Conservation (phyloP, 2,329 filamentous ascomycete species). For the Biscogniauxia mediterranea region DNA sequence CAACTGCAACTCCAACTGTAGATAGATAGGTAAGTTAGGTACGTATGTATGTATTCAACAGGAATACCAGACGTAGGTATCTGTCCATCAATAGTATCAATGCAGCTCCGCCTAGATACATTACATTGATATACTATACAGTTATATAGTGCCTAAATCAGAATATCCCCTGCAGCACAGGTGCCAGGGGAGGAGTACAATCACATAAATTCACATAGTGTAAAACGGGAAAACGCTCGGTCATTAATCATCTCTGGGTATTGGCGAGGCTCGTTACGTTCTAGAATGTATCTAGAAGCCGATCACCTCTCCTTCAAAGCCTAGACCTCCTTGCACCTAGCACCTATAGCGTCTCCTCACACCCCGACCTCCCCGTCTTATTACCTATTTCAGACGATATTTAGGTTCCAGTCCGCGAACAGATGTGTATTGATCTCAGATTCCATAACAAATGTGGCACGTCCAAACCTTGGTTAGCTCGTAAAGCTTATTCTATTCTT, state of each 20-base stretch:
- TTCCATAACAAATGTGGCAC: not conserved
- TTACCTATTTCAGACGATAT: not conserved
- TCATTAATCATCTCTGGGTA: not conserved
- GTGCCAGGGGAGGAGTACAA: too few species aligned
- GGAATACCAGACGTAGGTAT: not conserved
- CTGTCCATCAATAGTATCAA: too few species aligned
- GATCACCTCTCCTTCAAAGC: not conserved
- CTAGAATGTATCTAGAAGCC: slow-evolving; percentile 16
- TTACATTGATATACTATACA: not conserved
- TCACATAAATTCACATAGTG: not conserved
- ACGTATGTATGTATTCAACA: not conserved
- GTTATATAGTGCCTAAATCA: not conserved
- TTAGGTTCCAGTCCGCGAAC: not conserved
- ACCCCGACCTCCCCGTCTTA: not conserved
- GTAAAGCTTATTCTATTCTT: not conserved
- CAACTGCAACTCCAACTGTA: too few species aligned
- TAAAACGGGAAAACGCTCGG: not conserved
- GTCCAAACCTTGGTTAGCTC: not conserved
- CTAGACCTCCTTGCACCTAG: not conserved
- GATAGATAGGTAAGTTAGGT: not conserved
- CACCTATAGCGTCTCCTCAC: not conserved
- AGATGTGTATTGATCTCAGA: not conserved
- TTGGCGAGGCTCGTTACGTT: slow-evolving; percentile 10
- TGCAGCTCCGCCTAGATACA: not conserved
- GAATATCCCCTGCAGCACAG: not conserved